Evolutionary conservation across 164 flowering plant genomes (phyloP).

Genomic region (Vitis rotundifolia): DNA sequence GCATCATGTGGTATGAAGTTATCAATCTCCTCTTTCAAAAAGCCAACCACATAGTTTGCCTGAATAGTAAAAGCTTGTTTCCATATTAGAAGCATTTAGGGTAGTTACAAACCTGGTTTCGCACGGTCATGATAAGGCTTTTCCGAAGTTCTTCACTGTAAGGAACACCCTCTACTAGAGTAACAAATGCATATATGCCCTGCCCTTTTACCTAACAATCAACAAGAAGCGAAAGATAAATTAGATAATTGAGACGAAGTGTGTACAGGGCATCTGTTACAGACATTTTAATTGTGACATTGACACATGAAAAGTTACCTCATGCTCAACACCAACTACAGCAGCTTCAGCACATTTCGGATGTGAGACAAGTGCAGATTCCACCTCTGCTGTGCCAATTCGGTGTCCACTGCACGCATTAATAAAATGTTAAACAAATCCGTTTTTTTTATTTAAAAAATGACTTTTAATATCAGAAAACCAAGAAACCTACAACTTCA

Average conservation of each 20-base stretch:
- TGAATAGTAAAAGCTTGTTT: too few relatives aligned
- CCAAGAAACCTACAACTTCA: neutral
- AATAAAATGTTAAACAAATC: neutral
- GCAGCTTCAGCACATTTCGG: constrained; percentile 99
- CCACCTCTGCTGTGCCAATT: constrained; percentile 98
- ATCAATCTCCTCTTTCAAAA: too few relatives aligned
- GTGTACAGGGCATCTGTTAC: constrained; percentile 1
- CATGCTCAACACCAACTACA: constrained; percentile 98
- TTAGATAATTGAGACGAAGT: neutral
- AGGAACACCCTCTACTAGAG: constrained; percentile 85
- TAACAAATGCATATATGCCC: constrained; percentile 95
- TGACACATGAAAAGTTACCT: constrained; percentile 43
- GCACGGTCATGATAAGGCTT: constrained; percentile 68
- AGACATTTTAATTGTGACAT: neutral
- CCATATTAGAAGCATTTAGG: too few relatives aligned
- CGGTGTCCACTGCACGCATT: constrained; percentile 84
- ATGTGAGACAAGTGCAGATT: constrained; percentile 97
- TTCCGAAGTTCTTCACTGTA: constrained; percentile 92
- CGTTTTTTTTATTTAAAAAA: neutral
- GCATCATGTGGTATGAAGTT: too few relatives aligned
- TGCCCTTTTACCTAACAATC: constrained; percentile 88
- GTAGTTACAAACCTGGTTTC: constrained; percentile 69
- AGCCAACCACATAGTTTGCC: too few relatives aligned
- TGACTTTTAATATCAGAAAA: neutral
- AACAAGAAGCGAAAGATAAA: constrained; percentile 9